phyloP scores from a whole-genome alignment of 1,139 yeast genomes.

The Scheffersomyces illinoinensis region DNA sequence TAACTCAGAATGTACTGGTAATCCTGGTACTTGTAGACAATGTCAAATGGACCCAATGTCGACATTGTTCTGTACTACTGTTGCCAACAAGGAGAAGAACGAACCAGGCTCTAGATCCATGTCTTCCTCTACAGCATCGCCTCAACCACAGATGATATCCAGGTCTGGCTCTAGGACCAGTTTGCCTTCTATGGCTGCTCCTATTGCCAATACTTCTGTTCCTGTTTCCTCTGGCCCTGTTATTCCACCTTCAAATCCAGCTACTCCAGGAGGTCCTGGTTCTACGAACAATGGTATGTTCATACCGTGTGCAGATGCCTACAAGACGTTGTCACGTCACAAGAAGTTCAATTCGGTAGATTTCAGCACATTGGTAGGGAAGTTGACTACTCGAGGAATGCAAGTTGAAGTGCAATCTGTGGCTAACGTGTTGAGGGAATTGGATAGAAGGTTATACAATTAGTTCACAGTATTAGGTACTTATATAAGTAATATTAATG shows the following conservation, averaged over 20 bases:
- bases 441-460: conserved; percentile 67
- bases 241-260: conserved; percentile 19
- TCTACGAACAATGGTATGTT: conserved; percentile 47
- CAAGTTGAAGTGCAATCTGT: conserved; percentile 87
- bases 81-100: conserved; percentile 56
- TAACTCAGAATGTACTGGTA: conserved; percentile 59
- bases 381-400: conserved; percentile 79
- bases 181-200: conserved; percentile 11
- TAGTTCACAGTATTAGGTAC: conserved; percentile 12
- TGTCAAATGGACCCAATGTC: conserved; percentile 90
- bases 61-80: conserved; percentile 81
- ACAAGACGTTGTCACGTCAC: conserved; percentile 79
- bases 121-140: conserved; percentile 8
- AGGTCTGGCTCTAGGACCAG: conserved; percentile 15
- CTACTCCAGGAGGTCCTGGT: conserved; percentile 18
- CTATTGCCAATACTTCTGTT: conserved; percentile 21
- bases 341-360: conserved; percentile 73
- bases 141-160: conserved; percentile 13
- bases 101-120: conserved; percentile 12
- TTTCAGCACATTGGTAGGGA: conserved; percentile 70
- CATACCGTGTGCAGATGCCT: conserved; percentile 87
- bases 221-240: conserved; percentile 13
- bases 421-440: conserved; percentile 76
- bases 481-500: neutral
- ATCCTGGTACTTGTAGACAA: conserved; percentile 84